Evolutionary conservation across 1,284 basidiomycete species (phyloP).

Genomic region (Macrocystidia cucumis): DNA sequence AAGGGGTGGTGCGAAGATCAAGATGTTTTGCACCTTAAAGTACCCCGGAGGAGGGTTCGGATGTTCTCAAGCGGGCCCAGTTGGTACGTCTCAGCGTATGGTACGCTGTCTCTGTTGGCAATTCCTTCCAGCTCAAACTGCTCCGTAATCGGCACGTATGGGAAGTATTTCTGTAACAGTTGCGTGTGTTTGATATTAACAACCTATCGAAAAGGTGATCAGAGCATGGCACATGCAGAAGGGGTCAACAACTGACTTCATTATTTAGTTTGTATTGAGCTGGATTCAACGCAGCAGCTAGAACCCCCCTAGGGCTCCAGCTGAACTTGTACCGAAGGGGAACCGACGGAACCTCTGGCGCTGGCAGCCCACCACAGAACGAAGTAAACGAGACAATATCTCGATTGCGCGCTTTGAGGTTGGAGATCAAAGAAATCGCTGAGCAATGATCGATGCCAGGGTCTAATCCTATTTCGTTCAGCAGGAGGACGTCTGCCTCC

Average conservation of each 20-base stretch:
- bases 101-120: slow-evolving; percentile 82
- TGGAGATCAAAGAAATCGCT: slow-evolving; percentile 70
- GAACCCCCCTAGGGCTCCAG: slow-evolving; percentile 87
- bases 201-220: slow-evolving; percentile 6
- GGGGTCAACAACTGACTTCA: slow-evolving; percentile 30
- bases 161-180: slow-evolving; percentile 56
- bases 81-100: slow-evolving; percentile 71
- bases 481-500: slow-evolving; percentile 62
- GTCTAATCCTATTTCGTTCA: slow-evolving; percentile 93
- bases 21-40: slow-evolving; percentile 51
- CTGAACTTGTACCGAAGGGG: slow-evolving; percentile 92
- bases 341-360: slow-evolving; percentile 55
- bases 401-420: slow-evolving; percentile 51
- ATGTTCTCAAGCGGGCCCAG: slow-evolving; percentile 44
- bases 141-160: slow-evolving; percentile 57
- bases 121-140: slow-evolving; percentile 79
- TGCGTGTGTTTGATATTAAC: slow-evolving; percentile 17
- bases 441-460: slow-evolving; percentile 96
- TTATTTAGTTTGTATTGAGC: slow-evolving; percentile 65
- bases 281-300: slow-evolving; percentile 76
- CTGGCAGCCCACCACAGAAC: slow-evolving; percentile 91
- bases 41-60: slow-evolving; percentile 78
- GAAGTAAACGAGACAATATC: slow-evolving; percentile 77
- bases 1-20: neutral
- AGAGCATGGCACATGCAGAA: slow-evolving; percentile 4